Percentiles rank a stretch among this genome's conserved stretches.
Evolutionary conservation across 2,329 filamentous ascomycete species (phyloP).

Genomic region (Penicillium sp.): DNA sequence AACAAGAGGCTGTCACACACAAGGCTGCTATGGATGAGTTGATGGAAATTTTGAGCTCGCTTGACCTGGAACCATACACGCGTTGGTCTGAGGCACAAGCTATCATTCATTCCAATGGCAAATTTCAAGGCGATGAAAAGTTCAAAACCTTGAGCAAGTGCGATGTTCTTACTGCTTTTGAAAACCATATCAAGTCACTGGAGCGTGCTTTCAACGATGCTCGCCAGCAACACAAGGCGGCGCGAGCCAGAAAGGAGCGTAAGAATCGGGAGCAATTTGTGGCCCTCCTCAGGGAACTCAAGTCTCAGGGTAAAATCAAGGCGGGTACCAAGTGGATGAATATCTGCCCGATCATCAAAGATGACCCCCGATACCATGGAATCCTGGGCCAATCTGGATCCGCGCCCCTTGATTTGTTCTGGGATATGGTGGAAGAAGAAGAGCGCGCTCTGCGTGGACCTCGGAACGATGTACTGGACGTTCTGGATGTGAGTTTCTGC

Average conservation of each 20-base stretch:
- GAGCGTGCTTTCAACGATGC: conserved; percentile 90
- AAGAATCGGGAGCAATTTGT: conserved; percentile 81
- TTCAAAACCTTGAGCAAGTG: conserved; percentile 82
- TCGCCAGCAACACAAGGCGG: conserved; percentile 81
- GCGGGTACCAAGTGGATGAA: conserved; percentile 88
- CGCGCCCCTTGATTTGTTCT: conserved; percentile 86
- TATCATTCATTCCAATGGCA: conserved; percentile 72
- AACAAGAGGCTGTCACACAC: conserved; percentile 69
- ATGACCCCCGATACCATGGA: conserved; percentile 77
- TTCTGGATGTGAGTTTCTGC: conserved; percentile 69
- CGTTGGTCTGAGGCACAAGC: conserved; percentile 89
- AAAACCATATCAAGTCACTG: conserved; percentile 89
- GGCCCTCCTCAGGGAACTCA: conserved; percentile 71
- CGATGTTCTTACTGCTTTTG: conserved; percentile 89
- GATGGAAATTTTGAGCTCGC: conserved; percentile 69
- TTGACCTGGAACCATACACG: conserved; percentile 89
- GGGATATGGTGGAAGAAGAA: conserved; percentile 92
- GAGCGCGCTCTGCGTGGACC: conserved; percentile 79
- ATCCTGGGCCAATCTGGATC: conserved; percentile 85
- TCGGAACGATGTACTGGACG: conserved; percentile 80
- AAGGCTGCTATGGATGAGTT: conserved; percentile 84
- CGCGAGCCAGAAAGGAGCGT: conserved; percentile 76
- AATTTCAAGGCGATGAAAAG: conserved; percentile 77
- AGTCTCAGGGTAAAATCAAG: conserved; percentile 75
- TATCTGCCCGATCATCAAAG: conserved; percentile 69